Conservation (phyloP, 768 basidiomycete genomes). For the Hygrophorus pudorinus region DNA sequence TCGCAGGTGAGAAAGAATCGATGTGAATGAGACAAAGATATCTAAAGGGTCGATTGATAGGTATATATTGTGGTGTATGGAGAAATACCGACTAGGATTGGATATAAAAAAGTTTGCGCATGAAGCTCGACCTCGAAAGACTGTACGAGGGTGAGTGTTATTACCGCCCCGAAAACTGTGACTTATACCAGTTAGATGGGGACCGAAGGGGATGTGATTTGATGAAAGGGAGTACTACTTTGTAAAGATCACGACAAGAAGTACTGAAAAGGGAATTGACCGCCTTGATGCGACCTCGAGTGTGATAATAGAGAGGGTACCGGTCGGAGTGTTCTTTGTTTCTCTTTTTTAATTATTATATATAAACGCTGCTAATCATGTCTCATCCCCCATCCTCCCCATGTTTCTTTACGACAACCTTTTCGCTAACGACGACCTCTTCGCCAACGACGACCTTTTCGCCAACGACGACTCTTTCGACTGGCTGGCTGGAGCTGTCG, state of each 20-base stretch:
- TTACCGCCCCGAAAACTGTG: no score
- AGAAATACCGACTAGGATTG: constrained; percentile 57
- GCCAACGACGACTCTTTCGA: background rate
- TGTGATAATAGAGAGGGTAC: no score
- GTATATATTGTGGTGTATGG: constrained; percentile 80
- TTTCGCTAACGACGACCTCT: no score
- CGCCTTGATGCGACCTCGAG: no score
- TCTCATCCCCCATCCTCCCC: no score
- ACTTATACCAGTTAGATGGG: background rate
- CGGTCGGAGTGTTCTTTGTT: background rate
- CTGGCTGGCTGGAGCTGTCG: background rate
- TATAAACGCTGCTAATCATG: background rate
- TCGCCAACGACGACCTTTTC: background rate
- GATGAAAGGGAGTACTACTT: background rate
- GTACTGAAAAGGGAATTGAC: no score
- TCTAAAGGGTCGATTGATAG: constrained; percentile 28
- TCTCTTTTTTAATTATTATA: background rate
- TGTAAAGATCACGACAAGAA: background rate
- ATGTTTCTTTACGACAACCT: no score
- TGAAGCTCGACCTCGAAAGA: constrained; percentile 61
- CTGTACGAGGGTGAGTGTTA: constrained; percentile 68
- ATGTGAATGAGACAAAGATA: constrained; percentile 3
- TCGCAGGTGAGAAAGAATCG: constrained; percentile 39
- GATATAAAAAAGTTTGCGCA: constrained; percentile 54
- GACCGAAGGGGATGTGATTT: constrained; percentile 1